A percentile compares a stretch with the other conserved stretches of the same genome.
Conservation (phyloP, 768 basidiomycete genomes). For the Suillus paluster region DNA sequence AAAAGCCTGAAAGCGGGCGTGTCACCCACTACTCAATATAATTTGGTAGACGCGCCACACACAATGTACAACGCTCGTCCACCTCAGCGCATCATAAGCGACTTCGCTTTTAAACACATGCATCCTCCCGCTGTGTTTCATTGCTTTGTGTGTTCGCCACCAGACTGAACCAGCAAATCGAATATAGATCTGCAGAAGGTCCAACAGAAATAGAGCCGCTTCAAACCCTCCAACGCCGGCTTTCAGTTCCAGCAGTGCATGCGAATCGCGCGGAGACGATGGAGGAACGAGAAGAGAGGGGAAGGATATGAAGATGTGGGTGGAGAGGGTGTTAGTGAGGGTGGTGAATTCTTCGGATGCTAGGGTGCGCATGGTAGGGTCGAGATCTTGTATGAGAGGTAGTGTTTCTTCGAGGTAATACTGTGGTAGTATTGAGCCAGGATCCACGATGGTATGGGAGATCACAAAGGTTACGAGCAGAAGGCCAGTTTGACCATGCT, state of each 20-base stretch:
- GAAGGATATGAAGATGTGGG: conserved; percentile 47
- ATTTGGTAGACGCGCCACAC: conserved; percentile 74
- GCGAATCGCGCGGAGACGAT: conserved; percentile 65
- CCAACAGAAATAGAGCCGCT: conserved; percentile 77
- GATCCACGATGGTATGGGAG: conserved; percentile 4
- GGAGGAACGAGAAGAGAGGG: conserved; percentile 76
- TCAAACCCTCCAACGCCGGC: conserved; percentile 94
- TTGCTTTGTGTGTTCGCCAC: conserved; percentile 72
- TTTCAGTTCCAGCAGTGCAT: conserved; percentile 89
- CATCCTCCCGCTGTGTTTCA: conserved; percentile 65
- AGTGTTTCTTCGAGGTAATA: conserved; percentile 71
- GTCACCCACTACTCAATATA: not conserved
- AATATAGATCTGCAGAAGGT: conserved; percentile 83
- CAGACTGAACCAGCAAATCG: conserved; percentile 56
- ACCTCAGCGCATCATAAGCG: conserved; percentile 59
- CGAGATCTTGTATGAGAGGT: conserved; percentile 70
- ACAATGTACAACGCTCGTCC: conserved; percentile 76
- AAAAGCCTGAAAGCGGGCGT: conserved; percentile 62
- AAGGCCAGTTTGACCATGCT: conserved; percentile 70
- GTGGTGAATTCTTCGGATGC: conserved; percentile 67
- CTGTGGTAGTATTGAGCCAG: conserved; percentile 30
- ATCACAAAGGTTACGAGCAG: conserved; percentile 56
- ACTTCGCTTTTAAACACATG: conserved; percentile 74
- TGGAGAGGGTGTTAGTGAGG: conserved; percentile 41
- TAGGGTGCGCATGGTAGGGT: conserved; percentile 74